Percentiles rank a stretch among this genome's conserved stretches.
phyloP scores from a whole-genome alignment of 331 rosid genomes.

The Phaseolus coccineus region DNA sequence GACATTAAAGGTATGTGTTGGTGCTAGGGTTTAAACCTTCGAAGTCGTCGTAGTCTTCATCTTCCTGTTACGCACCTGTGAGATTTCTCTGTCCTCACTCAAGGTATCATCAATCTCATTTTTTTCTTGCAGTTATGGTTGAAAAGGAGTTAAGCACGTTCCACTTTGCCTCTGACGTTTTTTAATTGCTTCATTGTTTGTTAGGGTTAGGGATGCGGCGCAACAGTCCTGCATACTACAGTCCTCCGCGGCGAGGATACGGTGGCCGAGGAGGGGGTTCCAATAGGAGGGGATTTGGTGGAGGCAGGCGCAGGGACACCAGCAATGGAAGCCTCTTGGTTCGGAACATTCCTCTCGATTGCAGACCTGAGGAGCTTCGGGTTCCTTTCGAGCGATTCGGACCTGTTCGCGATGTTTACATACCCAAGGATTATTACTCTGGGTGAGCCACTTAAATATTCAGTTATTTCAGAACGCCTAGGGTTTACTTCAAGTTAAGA shows the following conservation, averaged over 20 bases:
- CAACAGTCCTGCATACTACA: slow-evolving; percentile 85
- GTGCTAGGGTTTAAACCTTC: slow-evolving; percentile 44
- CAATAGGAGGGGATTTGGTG: slow-evolving; percentile 73
- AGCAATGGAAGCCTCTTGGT: slow-evolving; percentile 91
- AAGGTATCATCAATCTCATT: slow-evolving; percentile 22
- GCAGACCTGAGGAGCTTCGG: slow-evolving; percentile 92
- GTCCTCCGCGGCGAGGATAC: slow-evolving; percentile 78
- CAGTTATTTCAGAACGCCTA: neutral
- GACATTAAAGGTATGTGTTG: slow-evolving; percentile 33
- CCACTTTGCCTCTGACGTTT: neutral
- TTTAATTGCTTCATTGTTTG: neutral
- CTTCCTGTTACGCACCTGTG: neutral
- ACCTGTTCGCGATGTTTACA: slow-evolving; percentile 90
- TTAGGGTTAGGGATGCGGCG: slow-evolving; percentile 68
- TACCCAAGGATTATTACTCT: slow-evolving; percentile 95
- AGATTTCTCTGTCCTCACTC: slow-evolving; percentile 23
- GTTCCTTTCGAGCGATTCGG: slow-evolving; percentile 92
- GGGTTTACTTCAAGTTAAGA: neutral
- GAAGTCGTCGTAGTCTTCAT: neutral
- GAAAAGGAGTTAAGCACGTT: neutral
- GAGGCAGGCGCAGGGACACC: slow-evolving; percentile 83
- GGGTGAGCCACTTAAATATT: slow-evolving; percentile 63
- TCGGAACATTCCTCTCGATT: slow-evolving; percentile 95
- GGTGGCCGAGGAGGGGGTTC: slow-evolving; percentile 61
- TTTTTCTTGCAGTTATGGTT: neutral